These are phyloP conservation scores for Lasiodiplodia sp. DNA, from an alignment of 2,329 filamentous ascomycete genomes.

Conservation along the genomic window DNA sequence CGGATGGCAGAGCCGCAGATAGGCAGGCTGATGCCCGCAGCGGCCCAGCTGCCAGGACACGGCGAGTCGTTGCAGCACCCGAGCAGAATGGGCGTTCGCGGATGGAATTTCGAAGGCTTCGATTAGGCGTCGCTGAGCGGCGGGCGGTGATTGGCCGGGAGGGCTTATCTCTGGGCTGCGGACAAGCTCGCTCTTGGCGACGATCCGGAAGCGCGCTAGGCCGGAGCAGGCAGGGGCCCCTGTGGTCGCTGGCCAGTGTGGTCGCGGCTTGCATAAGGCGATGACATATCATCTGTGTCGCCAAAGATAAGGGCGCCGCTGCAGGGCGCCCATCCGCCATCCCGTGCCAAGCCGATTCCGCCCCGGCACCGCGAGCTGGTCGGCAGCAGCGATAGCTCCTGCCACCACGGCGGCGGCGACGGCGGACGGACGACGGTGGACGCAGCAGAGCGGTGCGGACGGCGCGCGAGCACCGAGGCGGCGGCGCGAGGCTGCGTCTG, in stretches of 20 bases:
- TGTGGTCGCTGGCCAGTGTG: constrained; percentile 19
- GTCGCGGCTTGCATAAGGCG: constrained; percentile 29
- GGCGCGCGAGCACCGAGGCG: too few species aligned
- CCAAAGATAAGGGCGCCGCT: constrained; percentile 27
- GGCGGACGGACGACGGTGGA: neutral
- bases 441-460: neutral
- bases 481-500: neutral
- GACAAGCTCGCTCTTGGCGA: constrained; percentile 22
- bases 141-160: constrained; percentile 19
- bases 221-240: constrained; percentile 14
- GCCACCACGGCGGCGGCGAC: neutral
- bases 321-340: constrained; percentile 19
- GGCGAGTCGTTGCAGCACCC: constrained; percentile 9
- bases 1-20: neutral
- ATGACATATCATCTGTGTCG: constrained; percentile 25
- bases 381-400: neutral
- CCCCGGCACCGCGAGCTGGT: neutral
- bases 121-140: neutral
- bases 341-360: constrained; percentile 27
- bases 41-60: constrained; percentile 12
- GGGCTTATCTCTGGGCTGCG: constrained; percentile 10
- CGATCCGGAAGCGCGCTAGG: constrained; percentile 22
- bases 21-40: constrained; percentile 6
- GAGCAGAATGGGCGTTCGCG: neutral
- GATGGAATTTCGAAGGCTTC: neutral